Evolutionary conservation across 345 rosid species (phyloP), one percentile per base, ranked within the genome.

Genomic region (Citrus unshiu): DNA sequence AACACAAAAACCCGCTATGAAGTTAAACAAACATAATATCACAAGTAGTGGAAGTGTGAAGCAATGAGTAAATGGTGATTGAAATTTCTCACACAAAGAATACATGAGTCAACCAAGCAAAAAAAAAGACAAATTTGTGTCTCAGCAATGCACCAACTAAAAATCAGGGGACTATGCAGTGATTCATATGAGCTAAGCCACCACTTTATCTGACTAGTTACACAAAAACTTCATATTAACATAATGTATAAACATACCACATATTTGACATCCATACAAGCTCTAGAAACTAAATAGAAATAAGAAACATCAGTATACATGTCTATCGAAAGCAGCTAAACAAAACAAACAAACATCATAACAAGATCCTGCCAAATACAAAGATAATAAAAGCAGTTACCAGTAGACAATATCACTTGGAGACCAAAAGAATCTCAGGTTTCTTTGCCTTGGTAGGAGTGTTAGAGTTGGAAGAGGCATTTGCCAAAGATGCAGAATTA

Each of bases 371-470:
- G 18, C 40, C 27, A 27, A 12, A 49, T 51, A 54, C 46, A 66
- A 54, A 13, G 49, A 51, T 21, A 76, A 34, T 6, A 66, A 32
- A 16, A 46, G 51, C 51, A 46, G 19, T 74, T 77, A 81, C 89
- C 89, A 75, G 79, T 74, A 84, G 72, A 60, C 32, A 73, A 27
- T 9, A 83, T 93, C 90, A 95, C 90, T 93, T 95, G 39, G 97
- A 95, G 60, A 87, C 96, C 83, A 95, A 85, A 80, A 90, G 86
- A 79, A 96, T 85, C 85, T 96, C 99, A 0, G 95, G 98, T 72
- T 91, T 94, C 89, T 87, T 93, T 29, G 92, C 89, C 63, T 91
- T 96, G 80, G 89, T 89, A 2, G 97, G 99, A 0, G 98, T 95
- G 88, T 90, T 93, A 59, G 82, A 90, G 83, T 88, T 90, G 1